These are phyloP conservation scores for Rhodotorula mucilaginosa DNA, from an alignment of 1,284 basidiomycete genomes.

Conservation along the genomic window DNA sequence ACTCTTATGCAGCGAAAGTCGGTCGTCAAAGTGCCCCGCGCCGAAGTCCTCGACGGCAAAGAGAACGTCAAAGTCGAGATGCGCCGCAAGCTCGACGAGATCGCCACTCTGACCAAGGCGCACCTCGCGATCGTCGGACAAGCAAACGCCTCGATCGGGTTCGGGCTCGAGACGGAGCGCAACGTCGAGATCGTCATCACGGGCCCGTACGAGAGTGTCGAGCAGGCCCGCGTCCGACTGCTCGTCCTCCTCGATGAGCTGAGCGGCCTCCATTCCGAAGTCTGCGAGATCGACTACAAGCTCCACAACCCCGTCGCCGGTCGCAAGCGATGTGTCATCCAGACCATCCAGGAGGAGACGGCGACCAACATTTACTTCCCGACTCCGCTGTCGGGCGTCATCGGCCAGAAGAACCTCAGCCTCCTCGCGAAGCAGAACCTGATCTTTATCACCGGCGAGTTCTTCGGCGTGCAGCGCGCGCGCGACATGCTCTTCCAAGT, in stretches of 20 bases:
- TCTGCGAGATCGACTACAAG: slow-evolving; percentile 92
- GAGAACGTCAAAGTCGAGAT: slow-evolving; percentile 85
- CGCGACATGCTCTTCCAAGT: slow-evolving; percentile 91
- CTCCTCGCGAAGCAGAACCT: slow-evolving; percentile 61
- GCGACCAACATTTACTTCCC: slow-evolving; percentile 95
- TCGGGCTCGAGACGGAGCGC: slow-evolving; percentile 87
- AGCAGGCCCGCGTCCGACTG: slow-evolving; percentile 82
- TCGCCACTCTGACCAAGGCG: slow-evolving; percentile 80
- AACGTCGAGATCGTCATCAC: slow-evolving; percentile 88
- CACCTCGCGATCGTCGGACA: slow-evolving; percentile 71
- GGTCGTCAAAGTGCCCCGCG: slow-evolving; percentile 82
- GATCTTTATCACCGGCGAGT: slow-evolving; percentile 97
- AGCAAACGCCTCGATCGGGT: slow-evolving; percentile 42
- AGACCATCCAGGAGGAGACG: slow-evolving; percentile 94
- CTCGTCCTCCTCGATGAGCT: slow-evolving; percentile 93
- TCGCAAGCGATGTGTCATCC: slow-evolving; percentile 80
- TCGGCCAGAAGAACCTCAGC: slow-evolving; percentile 53
- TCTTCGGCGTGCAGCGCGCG: slow-evolving; percentile 91
- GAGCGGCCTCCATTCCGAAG: slow-evolving; percentile 81
- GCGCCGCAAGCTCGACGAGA: slow-evolving; percentile 81
- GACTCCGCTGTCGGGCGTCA: slow-evolving; percentile 80
- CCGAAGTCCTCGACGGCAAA: slow-evolving; percentile 84
- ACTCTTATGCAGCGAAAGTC: slow-evolving; percentile 63
- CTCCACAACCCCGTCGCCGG: slow-evolving; percentile 88
- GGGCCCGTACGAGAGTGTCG: slow-evolving; percentile 80